Percentiles rank a stretch among this genome's conserved stretches.
Evolutionary conservation across 1,284 basidiomycete genomes (phyloP).

Genomic region (Flammula alnicola): DNA sequence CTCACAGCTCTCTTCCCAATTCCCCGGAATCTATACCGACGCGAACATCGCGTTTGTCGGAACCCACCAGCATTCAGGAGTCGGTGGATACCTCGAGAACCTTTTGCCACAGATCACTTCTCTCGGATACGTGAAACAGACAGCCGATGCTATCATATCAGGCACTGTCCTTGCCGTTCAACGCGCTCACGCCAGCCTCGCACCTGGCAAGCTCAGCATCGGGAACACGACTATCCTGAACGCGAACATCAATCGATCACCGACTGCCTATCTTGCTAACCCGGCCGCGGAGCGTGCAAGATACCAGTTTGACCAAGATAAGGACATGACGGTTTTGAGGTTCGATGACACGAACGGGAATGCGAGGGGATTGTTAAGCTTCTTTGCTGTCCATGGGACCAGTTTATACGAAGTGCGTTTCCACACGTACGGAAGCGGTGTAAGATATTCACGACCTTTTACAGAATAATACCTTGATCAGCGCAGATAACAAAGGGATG

Average conservation of each 20-base stretch:
- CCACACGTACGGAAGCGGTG: too few relatives aligned
- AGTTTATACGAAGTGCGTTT: conserved; percentile 72
- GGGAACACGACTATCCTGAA: conserved; percentile 72
- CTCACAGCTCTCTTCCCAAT: conserved; percentile 54
- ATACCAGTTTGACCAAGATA: conserved; percentile 75
- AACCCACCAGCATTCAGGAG: conserved; percentile 79
- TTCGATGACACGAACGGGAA: conserved; percentile 64
- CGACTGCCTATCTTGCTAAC: conserved; percentile 75
- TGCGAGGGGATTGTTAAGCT: conserved; percentile 70
- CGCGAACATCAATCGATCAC: conserved; percentile 77
- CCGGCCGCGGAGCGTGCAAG: conserved; percentile 66
- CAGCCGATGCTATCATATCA: conserved; percentile 70
- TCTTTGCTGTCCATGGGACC: conserved; percentile 84
- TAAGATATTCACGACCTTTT: conserved; percentile 7
- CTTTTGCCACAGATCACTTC: conserved; percentile 79
- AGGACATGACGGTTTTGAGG: conserved; percentile 67
- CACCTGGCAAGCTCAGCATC: conserved; percentile 60
- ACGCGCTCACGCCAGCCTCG: conserved; percentile 68
- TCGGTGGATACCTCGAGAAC: conserved; percentile 80
- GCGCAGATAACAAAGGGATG: conserved; percentile 83
- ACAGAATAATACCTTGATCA: conserved; percentile 80
- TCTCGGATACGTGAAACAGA: conserved; percentile 72
- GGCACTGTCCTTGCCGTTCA: conserved; percentile 74
- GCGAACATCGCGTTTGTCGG: conserved; percentile 79
- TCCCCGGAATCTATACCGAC: conserved; percentile 68